These are phyloP conservation scores for Tubosaeta sp. DNA, from an alignment of 768 basidiomycete species.

Conservation along the genomic window DNA sequence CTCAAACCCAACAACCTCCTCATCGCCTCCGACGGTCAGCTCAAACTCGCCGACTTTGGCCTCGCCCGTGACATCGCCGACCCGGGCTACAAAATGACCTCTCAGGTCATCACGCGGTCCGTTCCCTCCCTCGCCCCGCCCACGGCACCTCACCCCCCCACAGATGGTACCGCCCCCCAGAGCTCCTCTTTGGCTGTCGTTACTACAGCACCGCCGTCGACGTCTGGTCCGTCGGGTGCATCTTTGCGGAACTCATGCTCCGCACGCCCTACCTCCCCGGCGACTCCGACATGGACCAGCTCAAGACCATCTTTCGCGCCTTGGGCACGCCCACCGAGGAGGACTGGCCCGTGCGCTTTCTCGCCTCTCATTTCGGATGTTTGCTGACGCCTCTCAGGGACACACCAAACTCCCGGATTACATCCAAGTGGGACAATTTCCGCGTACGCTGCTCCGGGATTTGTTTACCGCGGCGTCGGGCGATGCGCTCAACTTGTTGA, in stretches of 20 bases:
- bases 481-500: conserved; percentile 80
- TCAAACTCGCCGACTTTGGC: conserved; percentile 99
- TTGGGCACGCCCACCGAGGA: conserved; percentile 95
- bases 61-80: conserved; percentile 95
- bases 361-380: not conserved
- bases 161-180: conserved; percentile 98
- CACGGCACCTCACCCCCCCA: not conserved
- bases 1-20: conserved; percentile 98
- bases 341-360: conserved; percentile 83
- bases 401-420: conserved; percentile 91
- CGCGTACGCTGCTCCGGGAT: conserved; percentile 74
- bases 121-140: conserved; percentile 20
- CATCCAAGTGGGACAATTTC: conserved; percentile 79
- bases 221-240: conserved; percentile 97
- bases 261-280: conserved; percentile 94
- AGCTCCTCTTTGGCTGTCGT: conserved; percentile 85
- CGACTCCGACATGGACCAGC: conserved; percentile 94
- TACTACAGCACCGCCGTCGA: conserved; percentile 92
- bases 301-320: conserved; percentile 91
- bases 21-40: conserved; percentile 82
- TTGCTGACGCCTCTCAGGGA: conserved; percentile 47
- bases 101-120: conserved; percentile 94
- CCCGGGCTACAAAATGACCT: conserved; percentile 94
- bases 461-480: conserved; percentile 89
- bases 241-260: conserved; percentile 96